Evolutionary conservation across 768 basidiomycete species (phyloP), one percentile per base, ranked within the genome.

Genomic region (Pleurotus tuoliensis): DNA sequence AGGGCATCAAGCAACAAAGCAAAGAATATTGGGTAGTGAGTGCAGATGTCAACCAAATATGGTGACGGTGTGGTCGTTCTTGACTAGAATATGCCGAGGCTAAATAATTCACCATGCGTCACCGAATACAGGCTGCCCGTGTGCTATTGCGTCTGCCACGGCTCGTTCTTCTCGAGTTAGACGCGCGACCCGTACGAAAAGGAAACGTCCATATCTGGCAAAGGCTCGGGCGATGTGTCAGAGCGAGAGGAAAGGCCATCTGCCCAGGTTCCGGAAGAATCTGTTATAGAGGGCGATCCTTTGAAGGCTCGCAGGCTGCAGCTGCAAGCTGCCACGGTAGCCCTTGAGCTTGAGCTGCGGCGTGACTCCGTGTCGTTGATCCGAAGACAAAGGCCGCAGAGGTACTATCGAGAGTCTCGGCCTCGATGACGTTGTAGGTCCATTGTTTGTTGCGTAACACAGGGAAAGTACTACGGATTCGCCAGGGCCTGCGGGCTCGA

Each of bases 81-180:
- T 61, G 24, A 78, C 65, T 18, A 78, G 61, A 49, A 79, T 67
- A 60, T 79, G 78, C 2, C 73, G 67, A 6, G 73, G 22, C 22
- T 72, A 46, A 70, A 67, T 46, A 78, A 55, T 58, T 79, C 76
- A 20, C 73, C 74, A 57, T 79, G 75, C n/a, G 71, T 68, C 62
- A 78, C 63, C 13, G 22, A 24, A 24, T 24, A 24, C 22, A 24
- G 3, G 22, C 22, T 24, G 22, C 22, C 3, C 22, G 22, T 24
- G 22, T 24, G 22, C 22, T 24, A 4, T 24, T 24, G 22, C 3
- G 22, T 24, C 22, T 24, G 22, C 22, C 22, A 24, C 22, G 22
- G 22, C 4, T 24, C 22, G 22, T 24, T 24, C 22, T 24, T 24
- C 22, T 24, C 22, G 22, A 24, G 22, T 24, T 0, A 52, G 12